Evolutionary conservation across 495 filamentous ascomycete genomes (phyloP).

Genomic region (Rhypophila decipiens): DNA sequence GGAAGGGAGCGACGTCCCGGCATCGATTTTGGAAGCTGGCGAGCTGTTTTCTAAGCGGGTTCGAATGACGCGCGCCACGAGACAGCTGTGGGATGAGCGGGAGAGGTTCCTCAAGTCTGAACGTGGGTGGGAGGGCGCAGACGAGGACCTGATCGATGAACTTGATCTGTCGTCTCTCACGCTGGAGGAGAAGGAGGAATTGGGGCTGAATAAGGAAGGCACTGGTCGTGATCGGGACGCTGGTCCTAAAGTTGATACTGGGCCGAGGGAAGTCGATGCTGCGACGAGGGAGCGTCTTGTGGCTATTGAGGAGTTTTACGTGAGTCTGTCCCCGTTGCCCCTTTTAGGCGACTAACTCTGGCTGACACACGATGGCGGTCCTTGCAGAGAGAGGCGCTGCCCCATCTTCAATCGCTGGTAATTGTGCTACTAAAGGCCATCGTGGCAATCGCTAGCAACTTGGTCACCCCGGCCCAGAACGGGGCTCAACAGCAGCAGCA

Average conservation of each 20-base stretch:
- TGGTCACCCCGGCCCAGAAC: conserved; percentile 32
- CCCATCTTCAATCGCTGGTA: conserved; percentile 86
- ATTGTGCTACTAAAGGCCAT: conserved; percentile 88
- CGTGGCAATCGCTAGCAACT: conserved; percentile 68
- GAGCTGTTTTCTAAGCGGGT: conserved; percentile 83
- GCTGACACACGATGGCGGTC: not conserved
- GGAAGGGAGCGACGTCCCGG: conserved; percentile 86
- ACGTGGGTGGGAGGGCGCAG: conserved; percentile 66
- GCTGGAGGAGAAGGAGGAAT: conserved; percentile 38
- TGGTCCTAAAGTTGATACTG: conserved; percentile 38
- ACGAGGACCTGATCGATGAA: conserved; percentile 45
- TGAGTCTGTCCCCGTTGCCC: conserved; percentile 40
- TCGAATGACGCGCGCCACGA: conserved; percentile 81
- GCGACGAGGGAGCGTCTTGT: conserved; percentile 60
- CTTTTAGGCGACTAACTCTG: not conserved
- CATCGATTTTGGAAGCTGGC: conserved; percentile 92
- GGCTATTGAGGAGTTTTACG: conserved; percentile 77
- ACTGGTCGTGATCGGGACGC: conserved; percentile 21
- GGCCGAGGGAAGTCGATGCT: conserved; percentile 43
- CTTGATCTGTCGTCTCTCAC: conserved; percentile 45
- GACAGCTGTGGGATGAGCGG: conserved; percentile 90
- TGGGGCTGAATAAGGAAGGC: conserved; percentile 26
- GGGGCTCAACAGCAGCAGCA: conserved; percentile 26
- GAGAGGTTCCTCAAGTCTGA: conserved; percentile 88
- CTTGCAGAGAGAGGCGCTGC: conserved; percentile 62